Evolutionary conservation across 257 asterid genomes (phyloP).

Genomic region (Petrea volubilis): DNA sequence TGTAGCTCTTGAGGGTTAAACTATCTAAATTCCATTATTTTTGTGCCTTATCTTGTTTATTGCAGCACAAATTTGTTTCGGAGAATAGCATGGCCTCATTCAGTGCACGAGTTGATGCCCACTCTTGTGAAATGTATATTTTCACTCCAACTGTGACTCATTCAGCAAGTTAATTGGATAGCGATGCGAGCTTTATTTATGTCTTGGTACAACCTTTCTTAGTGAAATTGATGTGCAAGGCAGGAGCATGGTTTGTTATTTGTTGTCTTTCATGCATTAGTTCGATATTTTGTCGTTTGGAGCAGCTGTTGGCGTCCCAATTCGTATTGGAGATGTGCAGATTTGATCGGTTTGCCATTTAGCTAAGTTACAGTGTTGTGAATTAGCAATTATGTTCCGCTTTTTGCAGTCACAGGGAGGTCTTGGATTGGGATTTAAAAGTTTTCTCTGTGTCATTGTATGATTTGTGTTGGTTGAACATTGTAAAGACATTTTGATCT

Average conservation of each 20-base stretch:
- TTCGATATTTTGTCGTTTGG: background rate
- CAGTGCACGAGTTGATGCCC: constrained; percentile 60
- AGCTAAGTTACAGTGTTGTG: background rate
- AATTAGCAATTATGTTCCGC: background rate
- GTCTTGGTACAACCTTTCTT: background rate
- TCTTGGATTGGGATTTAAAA: background rate
- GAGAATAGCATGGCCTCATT: constrained; percentile 49
- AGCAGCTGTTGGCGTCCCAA: background rate
- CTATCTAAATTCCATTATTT: too few relatives aligned
- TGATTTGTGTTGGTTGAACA: constrained; percentile 11
- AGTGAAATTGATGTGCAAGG: background rate
- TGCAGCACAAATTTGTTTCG: constrained; percentile 74
- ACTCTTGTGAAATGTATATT: constrained; percentile 73
- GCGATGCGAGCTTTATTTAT: constrained; percentile 9
- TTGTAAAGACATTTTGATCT: background rate
- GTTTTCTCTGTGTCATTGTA: background rate
- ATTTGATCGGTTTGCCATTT: background rate
- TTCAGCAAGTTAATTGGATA: constrained; percentile 30
- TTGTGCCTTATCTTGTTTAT: background rate
- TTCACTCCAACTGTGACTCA: constrained; percentile 44
- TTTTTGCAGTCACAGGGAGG: background rate
- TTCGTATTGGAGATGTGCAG: background rate
- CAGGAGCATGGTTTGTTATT: background rate
- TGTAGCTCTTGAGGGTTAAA: too few relatives aligned
- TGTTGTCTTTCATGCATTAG: background rate